Conservation (phyloP, 208 protist species). For the Borovskyia barvae region DNA sequence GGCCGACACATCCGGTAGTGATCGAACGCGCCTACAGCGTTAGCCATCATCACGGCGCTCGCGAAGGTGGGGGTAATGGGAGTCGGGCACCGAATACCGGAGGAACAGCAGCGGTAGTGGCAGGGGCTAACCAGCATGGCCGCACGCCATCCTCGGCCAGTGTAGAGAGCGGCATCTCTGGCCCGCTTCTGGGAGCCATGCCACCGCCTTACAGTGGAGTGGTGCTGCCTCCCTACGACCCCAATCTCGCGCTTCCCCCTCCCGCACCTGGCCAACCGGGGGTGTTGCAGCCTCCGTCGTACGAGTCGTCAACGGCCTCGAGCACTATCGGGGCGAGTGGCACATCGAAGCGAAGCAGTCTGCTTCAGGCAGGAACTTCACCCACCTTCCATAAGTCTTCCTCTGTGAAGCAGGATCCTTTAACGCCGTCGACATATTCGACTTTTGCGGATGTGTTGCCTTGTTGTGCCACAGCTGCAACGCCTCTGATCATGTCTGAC, state of each 20-base stretch:
- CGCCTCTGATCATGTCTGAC: background rate
- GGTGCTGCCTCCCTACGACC: conserved; percentile 18
- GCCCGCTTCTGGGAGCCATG: conserved; percentile 9
- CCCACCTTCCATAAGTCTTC: too few relatives aligned
- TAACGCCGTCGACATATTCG: conserved; percentile 2
- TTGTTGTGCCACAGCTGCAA: conserved; percentile 7
- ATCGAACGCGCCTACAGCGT: conserved; percentile 75
- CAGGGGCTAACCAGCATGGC: conserved; percentile 1
- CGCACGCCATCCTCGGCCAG: conserved; percentile 8
- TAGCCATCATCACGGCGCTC: conserved; percentile 25
- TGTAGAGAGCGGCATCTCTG: conserved; percentile 20
- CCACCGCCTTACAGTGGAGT: conserved; percentile 20
- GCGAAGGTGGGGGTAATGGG: conserved; percentile 2
- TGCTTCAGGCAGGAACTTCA: too few relatives aligned
- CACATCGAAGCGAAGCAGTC: conserved; percentile 2
- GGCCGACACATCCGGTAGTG: conserved; percentile 74
- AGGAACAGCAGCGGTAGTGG: conserved; percentile 4
- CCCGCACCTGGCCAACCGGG: background rate
- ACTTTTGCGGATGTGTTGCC: conserved; percentile 2
- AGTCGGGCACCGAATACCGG: background rate
- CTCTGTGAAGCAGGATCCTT: too few relatives aligned
- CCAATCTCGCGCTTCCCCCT: background rate
- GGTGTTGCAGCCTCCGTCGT: conserved; percentile 6
- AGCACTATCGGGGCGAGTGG: conserved; percentile 11
- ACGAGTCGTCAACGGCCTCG: conserved; percentile 8